Evolutionary conservation across 495 filamentous ascomycete genomes (phyloP), one percentile per base, ranked within the genome.

Genomic region (Neurospora intermedia): DNA sequence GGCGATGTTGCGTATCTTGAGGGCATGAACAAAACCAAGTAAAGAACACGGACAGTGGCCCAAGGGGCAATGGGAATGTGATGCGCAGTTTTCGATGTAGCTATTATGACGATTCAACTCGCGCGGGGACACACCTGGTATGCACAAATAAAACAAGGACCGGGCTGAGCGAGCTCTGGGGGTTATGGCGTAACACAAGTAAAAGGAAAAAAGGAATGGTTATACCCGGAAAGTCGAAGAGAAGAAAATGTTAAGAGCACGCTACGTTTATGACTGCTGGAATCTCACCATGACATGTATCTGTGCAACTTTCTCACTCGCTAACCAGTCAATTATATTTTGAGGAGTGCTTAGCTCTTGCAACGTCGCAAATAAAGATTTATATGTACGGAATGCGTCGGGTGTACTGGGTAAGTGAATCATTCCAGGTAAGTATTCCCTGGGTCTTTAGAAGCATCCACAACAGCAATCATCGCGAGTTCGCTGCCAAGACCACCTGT

Each of bases 1-100:
- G 92, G 93, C 0, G 93, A 89, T 84, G 85, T 91, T 78, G 88
- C 86, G 76, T 97, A 97, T 82, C 73, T 85, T 23, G 78, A 74
- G 54, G 46, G 71, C 6, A 79, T 79, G 77, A 78, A 73, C 46
- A 74, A 70, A 59, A 10, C 54, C 45, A 71, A 73, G 69, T 72
- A 70, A 38, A 70, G 15, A 66, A 35, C 2, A 41, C 10, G 15
- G 6, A 18, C 27, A 38, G 27, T 18, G 27, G 31, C 48, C 16
- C 35, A 18, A 23, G 54, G 31, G 13, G 6, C 54, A 59, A 27
- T 27, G 23, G 23, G 48, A 5, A 59, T 15, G 23, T 27, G 54
- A 62, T 16, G 54, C 54, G 54, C 54, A 66, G 54, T 66, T 18
- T 66, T 35, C 54, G 18, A 66, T 66, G 54, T 66, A 66, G 18